Conservation (phyloP, 352 stramenopile genomes). For the Phytopythium cucurbitacearum region DNA sequence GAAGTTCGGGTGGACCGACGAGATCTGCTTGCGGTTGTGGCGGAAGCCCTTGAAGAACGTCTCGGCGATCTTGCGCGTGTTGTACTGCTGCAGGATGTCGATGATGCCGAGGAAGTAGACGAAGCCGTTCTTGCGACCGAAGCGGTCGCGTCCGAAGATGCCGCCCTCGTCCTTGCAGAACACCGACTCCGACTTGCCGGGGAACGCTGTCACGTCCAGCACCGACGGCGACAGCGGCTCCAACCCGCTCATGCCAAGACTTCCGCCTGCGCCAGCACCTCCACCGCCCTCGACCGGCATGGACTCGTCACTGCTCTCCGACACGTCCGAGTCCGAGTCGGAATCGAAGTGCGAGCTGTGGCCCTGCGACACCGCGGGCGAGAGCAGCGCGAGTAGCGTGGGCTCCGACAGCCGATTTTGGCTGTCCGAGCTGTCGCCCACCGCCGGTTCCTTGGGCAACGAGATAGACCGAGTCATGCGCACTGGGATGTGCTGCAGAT, state of each 20-base stretch:
- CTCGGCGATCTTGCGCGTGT: constrained; percentile 88
- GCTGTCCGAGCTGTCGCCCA: neutral
- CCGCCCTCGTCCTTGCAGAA: constrained; percentile 76
- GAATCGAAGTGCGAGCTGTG: constrained; percentile 22
- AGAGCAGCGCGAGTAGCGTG: constrained; percentile 16
- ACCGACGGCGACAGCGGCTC: constrained; percentile 45
- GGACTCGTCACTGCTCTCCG: constrained; percentile 34
- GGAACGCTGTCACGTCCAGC: constrained; percentile 39
- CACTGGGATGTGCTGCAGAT: constrained; percentile 7
- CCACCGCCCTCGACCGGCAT: constrained; percentile 15
- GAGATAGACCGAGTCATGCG: constrained; percentile 25
- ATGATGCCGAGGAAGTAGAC: constrained; percentile 93
- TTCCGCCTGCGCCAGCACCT: neutral
- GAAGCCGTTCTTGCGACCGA: constrained; percentile 67
- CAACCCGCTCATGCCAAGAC: neutral
- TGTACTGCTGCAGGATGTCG: constrained; percentile 94
- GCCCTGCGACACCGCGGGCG: constrained; percentile 1
- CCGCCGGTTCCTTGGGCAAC: constrained; percentile 12
- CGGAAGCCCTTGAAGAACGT: constrained; percentile 86
- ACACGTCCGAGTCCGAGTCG: constrained; percentile 30
- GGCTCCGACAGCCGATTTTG: constrained; percentile 2
- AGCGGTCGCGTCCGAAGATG: constrained; percentile 55
- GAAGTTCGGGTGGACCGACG: constrained; percentile 75
- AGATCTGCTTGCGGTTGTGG: constrained; percentile 87
- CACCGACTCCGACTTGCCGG: constrained; percentile 49